Evolutionary conservation across 305 asterid genomes (phyloP), one percentile per base, ranked within the genome.

Genomic region (Fraxinus floribunda): DNA sequence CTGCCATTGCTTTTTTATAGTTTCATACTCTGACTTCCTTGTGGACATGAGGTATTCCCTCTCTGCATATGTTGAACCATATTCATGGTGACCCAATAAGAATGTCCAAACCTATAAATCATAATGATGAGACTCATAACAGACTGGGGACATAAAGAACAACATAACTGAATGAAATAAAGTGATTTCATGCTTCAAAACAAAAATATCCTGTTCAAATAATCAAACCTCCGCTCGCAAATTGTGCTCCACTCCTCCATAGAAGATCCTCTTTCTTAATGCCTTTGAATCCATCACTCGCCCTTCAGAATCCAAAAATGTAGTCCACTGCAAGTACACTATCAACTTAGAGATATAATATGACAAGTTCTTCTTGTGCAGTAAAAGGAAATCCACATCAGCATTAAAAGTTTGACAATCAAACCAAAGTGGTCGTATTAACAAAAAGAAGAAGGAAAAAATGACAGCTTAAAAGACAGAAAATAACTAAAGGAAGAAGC

Each of bases 1-100:
- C 99, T 94, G 91, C 99, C 99, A 97, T 88, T 97, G 98, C 80
- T 85, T 90, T 85, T 97, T 97, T 39, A 97, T 84, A 62, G 94
- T 93, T 86, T 91, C 97, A 87, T 95, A 97, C 86, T 92, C 98
- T 55, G 88, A 79, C 90, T 91, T 94, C 91, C 92, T 97, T 24
- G 89, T 88, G 76, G 97, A 83, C 64, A 78, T 84, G 75, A 89
- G 94, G 89, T 97, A 92, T 86, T 93, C 93, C 90, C 98, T 91
- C 91, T 93, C 99, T 1, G 97, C 96, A 87, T 86, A 93, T 52
- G 99, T 96, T 79, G 99, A 97, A 86, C 91, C 97, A 88, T 89
- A 91, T 6, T 87, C 77, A 81, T 93, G 93, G 87, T 87, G 93
- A 83, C 95, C 98, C 87, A 97, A 84, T 84, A 97, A 91, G 80